Evolutionary conservation across 1,284 basidiomycete genomes (phyloP).

Genomic region (Fomitopsis palustris): DNA sequence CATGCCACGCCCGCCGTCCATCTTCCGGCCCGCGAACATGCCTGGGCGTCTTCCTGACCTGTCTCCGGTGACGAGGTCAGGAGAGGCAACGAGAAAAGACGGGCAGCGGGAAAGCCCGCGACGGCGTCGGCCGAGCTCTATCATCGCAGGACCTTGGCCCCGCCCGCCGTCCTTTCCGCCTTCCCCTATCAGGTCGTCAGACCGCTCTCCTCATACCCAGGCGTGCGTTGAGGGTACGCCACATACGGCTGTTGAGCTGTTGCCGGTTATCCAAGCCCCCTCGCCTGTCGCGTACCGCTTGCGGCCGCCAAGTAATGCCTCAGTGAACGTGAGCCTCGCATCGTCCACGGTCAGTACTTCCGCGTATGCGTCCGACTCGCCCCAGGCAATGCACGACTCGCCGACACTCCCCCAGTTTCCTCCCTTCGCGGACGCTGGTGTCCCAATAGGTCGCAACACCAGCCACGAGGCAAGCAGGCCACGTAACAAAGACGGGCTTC

Average conservation of each 20-base stretch:
- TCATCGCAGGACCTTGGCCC: constrained; percentile 30
- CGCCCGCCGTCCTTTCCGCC: constrained; percentile 25
- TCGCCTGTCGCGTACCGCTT: constrained; percentile 4
- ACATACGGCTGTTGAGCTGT: background rate
- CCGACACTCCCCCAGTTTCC: constrained; percentile 13
- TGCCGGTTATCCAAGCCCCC: background rate
- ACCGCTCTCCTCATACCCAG: constrained; percentile 10
- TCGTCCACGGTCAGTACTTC: constrained; percentile 26
- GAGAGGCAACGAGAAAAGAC: too few species aligned
- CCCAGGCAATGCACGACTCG: constrained; percentile 16
- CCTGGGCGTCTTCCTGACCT: constrained; percentile 3
- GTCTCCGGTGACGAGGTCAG: background rate
- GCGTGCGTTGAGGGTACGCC: background rate
- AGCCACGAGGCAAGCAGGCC: constrained; percentile 10
- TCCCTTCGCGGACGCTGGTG: constrained; percentile 24
- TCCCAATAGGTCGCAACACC: constrained; percentile 3
- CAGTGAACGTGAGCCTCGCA: constrained; percentile 21
- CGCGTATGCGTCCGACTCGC: constrained; percentile 18
- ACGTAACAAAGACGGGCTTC: constrained; percentile 23
- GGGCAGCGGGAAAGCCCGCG: constrained; percentile 1
- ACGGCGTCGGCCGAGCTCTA: constrained; percentile 16
- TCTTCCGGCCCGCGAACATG: constrained; percentile 6
- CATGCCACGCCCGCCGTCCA: constrained; percentile 15
- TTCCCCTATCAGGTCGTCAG: constrained; percentile 10
- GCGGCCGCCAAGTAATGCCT: constrained; percentile 14